phyloP scores from a whole-genome alignment of 1,284 basidiomycete species.

The Sparassis latifolia region DNA sequence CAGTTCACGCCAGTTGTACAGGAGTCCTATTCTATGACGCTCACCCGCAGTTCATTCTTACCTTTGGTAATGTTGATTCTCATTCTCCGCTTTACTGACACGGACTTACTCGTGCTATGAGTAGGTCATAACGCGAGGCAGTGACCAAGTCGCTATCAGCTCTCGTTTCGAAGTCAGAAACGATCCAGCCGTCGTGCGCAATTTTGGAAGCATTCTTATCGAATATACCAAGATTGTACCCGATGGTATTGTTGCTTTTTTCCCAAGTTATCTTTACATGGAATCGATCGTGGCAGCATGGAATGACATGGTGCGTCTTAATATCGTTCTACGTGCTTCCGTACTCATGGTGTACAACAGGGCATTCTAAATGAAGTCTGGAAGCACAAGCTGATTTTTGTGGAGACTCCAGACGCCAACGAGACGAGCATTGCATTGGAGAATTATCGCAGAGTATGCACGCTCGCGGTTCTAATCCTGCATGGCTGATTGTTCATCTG shows the following conservation, averaged over 20 bases:
- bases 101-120: neutral
- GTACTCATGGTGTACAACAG: slow-evolving; percentile 35
- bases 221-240: slow-evolving; percentile 98
- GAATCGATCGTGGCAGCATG: slow-evolving; percentile 99
- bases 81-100: neutral
- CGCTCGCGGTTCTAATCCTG: neutral
- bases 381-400: slow-evolving; percentile 99
- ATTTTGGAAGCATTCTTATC: slow-evolving; percentile 97
- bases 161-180: slow-evolving; percentile 99
- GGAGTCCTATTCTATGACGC: slow-evolving; percentile 97
- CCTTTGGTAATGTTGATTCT: slow-evolving; percentile 64
- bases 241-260: slow-evolving; percentile 99
- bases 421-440: slow-evolving; percentile 98
- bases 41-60: slow-evolving; percentile 94
- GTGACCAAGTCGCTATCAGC: slow-evolving; percentile 97
- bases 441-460: slow-evolving; percentile 86
- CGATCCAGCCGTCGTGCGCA: slow-evolving; percentile 97
- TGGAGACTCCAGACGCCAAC: slow-evolving; percentile 98
- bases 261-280: slow-evolving; percentile 99
- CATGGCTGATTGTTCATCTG: too few species aligned
- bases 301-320: slow-evolving; percentile 90
- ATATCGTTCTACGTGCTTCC: neutral
- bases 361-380: slow-evolving; percentile 98
- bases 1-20: slow-evolving; percentile 97
- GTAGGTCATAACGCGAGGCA: slow-evolving; percentile 94